A percentile compares a stretch with the other conserved stretches of the same genome.
Evolutionary conservation across 768 basidiomycete species (phyloP).

Genomic region (Pisolithus tinctorius): DNA sequence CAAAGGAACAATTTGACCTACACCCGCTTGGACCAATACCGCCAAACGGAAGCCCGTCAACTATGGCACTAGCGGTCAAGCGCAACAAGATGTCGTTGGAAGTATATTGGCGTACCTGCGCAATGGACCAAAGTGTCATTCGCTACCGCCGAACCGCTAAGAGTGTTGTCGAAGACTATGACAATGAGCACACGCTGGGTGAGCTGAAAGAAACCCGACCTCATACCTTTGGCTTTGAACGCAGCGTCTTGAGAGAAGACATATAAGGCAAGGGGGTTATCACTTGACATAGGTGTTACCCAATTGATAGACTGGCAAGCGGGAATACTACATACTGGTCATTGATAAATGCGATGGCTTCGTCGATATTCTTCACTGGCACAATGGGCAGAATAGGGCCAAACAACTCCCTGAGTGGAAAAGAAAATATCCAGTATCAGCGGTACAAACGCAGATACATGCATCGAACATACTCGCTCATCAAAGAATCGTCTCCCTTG

Average conservation of each 20-base stretch:
- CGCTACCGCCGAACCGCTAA: constrained; percentile 60
- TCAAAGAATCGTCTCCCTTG: constrained; percentile 55
- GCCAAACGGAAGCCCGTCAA: constrained; percentile 65
- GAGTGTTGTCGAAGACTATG: constrained; percentile 61
- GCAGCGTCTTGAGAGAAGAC: constrained; percentile 58
- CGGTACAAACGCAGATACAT: background rate
- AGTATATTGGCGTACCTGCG: constrained; percentile 34
- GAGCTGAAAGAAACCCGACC: background rate
- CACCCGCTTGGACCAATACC: constrained; percentile 70
- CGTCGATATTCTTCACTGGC: constrained; percentile 62
- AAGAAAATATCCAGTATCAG: background rate
- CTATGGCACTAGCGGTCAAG: constrained; percentile 20
- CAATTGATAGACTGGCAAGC: background rate
- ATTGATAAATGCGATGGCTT: constrained; percentile 65
- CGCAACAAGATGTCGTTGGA: background rate
- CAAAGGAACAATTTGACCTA: constrained; percentile 28
- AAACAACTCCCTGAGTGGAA: constrained; percentile 61
- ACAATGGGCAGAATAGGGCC: constrained; percentile 77
- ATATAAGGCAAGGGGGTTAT: constrained; percentile 71
- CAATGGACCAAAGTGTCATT: constrained; percentile 67
- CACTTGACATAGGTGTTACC: constrained; percentile 32
- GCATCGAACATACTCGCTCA: constrained; percentile 55
- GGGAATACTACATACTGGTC: constrained; percentile 27
- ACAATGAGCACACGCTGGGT: background rate
- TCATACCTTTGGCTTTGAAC: constrained; percentile 56